Evolutionary conservation across 768 basidiomycete genomes (phyloP), one percentile per base, ranked within the genome.

Genomic region (Termitomyces sp.): DNA sequence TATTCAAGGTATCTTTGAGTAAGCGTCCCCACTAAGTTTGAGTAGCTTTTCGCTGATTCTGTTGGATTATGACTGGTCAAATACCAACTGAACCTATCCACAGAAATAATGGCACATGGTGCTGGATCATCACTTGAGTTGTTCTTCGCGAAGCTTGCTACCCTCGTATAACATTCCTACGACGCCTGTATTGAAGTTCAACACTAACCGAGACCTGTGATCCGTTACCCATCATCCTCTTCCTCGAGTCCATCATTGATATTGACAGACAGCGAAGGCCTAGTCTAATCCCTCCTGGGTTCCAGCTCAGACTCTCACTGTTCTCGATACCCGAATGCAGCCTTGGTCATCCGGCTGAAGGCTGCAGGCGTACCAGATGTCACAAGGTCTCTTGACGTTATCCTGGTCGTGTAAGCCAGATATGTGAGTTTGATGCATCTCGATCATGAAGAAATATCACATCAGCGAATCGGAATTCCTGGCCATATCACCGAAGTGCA

Each of bases 401-500:
- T n/a, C 46, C n/a, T 49, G 16, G 13, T 46, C 13, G 52, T 48
- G 31, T 53, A 54, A 12, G 36, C 39, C 48, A 33, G 13, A 50
- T 34, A n/a, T 7, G n/a, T 33, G n/a, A 8, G 20, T 47, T 42
- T 52, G 47, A n/a, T 20, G 31, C 5, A 47, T 37, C 39, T 54
- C 33, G 54, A 56, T 53, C 26, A 37, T n/a, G 13, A n/a, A 22
- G 12, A 22, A 33, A 49, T 6, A 22, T 59, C 26, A 16, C 29
- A 51, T 41, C 39, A 37, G 45, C 51, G 51, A 60, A 56, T 60
- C 55, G 16, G 54, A 36, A 34, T 34, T 51, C 28, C 9, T 51
- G 26, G 49, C 42, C 59, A 53, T 60, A 60, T 60, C 55, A 55
- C 59, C 59, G 59, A 60, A 55, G 20, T 34, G n/a, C 48, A 34